Evolutionary conservation across 116 monocot genomes (phyloP), one percentile per base, ranked within the genome.

Genomic region (Thalassia testudinum): DNA sequence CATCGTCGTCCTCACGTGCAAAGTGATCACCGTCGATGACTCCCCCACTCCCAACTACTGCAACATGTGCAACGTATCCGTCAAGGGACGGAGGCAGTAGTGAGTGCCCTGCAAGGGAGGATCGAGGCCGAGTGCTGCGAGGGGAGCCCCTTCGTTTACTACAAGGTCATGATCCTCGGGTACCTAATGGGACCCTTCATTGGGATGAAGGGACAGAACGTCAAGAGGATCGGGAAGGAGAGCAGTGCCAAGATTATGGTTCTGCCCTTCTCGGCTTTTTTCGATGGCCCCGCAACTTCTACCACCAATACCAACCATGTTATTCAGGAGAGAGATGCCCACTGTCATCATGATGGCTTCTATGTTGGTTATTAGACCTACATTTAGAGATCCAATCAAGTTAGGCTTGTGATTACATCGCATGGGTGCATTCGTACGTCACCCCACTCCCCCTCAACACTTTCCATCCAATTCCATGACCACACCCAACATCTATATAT

Each of bases 161-260:
- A 10, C 30, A 34, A 10, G 30, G 30, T 34, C 6, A 34, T 34
- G 30, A 34, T 34, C 6, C 6, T 10, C 6, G 10, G 10, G 30
- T 5, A 5, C 3, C 30, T 34, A 11, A 25, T 62, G 24, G 62
- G 62, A 6, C 16, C 42, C 0, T 1, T 62, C 18, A 62, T 51
- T 50, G 62, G 62, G 51, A 62, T 51, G 21, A 50, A 50, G 16
- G 62, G 62, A 2, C 50, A 52, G 50, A 52, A 51, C 11, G 50
- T 62, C 8, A 38, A 51, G 16, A 52, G 22, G 38, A 51, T 62
- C 18, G 38, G 62, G 50, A 50, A 42, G 51, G 51, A 34, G 12
- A 52, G 17, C 24, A 25, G 50, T 18, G 62, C 34, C 0, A 62
- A 51, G 42, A 52, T 62, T 16, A 51, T 23, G 20, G 51, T 62